These are phyloP conservation scores for Pichia nanzhaoensis DNA, from an alignment of 805 yeast species.

Conservation along the genomic window DNA sequence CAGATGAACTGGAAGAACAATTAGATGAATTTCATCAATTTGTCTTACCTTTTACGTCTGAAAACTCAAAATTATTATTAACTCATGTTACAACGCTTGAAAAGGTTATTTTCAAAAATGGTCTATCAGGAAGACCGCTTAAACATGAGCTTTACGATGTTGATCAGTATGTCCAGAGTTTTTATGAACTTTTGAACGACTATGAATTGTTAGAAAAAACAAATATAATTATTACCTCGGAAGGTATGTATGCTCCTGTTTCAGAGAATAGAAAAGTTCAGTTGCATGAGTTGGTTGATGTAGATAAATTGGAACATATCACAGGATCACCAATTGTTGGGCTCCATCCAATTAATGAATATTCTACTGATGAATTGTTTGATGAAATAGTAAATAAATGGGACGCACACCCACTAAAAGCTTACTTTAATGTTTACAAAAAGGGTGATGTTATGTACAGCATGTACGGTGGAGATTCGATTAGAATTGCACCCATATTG, in stretches of 20 bases:
- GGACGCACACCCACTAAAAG: constrained; percentile 22
- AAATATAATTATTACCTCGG: constrained; percentile 74
- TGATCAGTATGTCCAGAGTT: constrained; percentile 52
- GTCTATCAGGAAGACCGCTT: constrained; percentile 57
- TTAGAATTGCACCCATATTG: constrained; percentile 82
- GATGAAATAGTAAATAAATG: constrained; percentile 34
- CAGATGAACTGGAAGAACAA: constrained; percentile 54
- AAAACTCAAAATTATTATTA: constrained; percentile 70
- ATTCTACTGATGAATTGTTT: constrained; percentile 39
- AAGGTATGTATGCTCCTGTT: constrained; percentile 93
- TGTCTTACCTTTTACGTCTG: constrained; percentile 51
- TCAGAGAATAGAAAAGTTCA: constrained; percentile 59
- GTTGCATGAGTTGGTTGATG: constrained; percentile 64
- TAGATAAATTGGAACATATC: constrained; percentile 46
- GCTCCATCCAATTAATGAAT: constrained; percentile 46
- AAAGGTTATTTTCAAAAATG: constrained; percentile 66
- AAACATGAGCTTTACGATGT: constrained; percentile 51
- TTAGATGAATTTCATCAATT: constrained; percentile 52
- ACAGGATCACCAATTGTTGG: constrained; percentile 90
- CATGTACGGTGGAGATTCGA: constrained; percentile 49
- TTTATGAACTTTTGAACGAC: constrained; percentile 40
- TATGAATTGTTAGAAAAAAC: constrained; percentile 60
- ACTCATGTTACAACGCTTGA: constrained; percentile 80
- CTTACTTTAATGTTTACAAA: constrained; percentile 40
- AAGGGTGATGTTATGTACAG: constrained; percentile 50